Evolutionary conservation across 306 rosid genomes (phyloP).

Genomic region (Cucurbita argyrosperma): DNA sequence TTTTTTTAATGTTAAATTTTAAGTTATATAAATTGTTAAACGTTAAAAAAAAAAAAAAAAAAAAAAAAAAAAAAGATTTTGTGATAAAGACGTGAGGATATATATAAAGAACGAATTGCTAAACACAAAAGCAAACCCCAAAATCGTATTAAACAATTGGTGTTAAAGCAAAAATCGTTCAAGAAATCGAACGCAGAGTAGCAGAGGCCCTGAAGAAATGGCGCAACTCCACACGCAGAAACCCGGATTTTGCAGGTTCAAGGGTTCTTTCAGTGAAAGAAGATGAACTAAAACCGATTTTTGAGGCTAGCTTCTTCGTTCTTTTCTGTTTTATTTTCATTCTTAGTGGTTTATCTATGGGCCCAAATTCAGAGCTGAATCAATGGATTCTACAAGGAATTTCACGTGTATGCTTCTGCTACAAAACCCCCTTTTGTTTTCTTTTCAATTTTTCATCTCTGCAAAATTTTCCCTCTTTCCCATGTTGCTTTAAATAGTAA

Average conservation of each 20-base stretch:
- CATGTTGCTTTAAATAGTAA: conserved; percentile 6
- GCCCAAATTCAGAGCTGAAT: conserved; percentile 29
- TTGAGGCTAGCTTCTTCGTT: background rate
- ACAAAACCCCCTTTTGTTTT: background rate
- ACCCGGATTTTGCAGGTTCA: background rate
- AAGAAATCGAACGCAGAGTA: background rate
- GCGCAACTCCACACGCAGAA: background rate
- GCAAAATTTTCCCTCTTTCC: background rate
- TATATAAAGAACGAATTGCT: background rate
- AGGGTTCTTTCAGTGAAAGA: background rate
- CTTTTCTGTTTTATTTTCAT: conserved; percentile 5
- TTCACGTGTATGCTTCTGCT: conserved; percentile 30
- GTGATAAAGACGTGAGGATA: background rate
- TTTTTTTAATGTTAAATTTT: no score
- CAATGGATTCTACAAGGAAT: conserved; percentile 14
- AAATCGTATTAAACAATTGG: background rate
- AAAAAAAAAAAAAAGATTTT: no score
- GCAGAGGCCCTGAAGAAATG: background rate
- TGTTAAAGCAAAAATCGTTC: background rate
- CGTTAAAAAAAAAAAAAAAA: no score
- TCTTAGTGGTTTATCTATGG: conserved; percentile 18
- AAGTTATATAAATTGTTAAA: no score
- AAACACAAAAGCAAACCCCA: background rate
- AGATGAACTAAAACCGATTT: background rate
- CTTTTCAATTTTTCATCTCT: background rate